Evolutionary conservation across 2,329 filamentous ascomycete genomes (phyloP).

Genomic region (Hymenoscyphus fraxineus): DNA sequence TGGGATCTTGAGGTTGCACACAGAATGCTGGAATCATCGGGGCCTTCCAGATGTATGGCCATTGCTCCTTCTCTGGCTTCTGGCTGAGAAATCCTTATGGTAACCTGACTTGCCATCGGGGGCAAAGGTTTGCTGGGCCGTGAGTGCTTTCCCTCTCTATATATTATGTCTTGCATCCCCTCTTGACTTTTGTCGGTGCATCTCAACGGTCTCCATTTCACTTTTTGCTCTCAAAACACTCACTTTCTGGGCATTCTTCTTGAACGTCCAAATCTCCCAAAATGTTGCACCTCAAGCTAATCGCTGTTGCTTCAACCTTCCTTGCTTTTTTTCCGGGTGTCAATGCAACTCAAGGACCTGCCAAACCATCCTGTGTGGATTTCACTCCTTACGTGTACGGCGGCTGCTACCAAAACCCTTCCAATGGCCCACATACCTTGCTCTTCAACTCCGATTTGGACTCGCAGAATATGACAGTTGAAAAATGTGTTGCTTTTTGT

Average conservation of each 20-base stretch:
- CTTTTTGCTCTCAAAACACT: neutral
- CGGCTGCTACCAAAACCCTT: conserved; percentile 35
- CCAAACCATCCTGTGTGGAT: conserved; percentile 27
- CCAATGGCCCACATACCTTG: conserved; percentile 29
- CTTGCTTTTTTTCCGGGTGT: conserved; percentile 22
- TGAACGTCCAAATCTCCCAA: conserved; percentile 1
- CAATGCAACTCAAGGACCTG: conserved; percentile 27
- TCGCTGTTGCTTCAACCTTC: conserved; percentile 25
- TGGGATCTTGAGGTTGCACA: neutral
- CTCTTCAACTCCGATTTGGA: conserved; percentile 30
- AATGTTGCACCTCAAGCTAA: conserved; percentile 22
- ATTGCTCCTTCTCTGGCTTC: neutral
- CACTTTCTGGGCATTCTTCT: neutral
- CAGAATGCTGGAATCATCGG: neutral
- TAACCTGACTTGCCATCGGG: neutral
- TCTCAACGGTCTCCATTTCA: conserved; percentile 3
- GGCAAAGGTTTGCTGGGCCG: neutral
- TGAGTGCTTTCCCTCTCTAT: neutral
- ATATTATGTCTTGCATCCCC: conserved; percentile 2
- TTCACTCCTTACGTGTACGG: conserved; percentile 37
- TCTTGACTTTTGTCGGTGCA: conserved; percentile 9
- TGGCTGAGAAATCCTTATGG: neutral
- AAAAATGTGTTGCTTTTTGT: conserved; percentile 37
- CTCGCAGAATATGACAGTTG: conserved; percentile 35
- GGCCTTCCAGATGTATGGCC: neutral